A percentile compares a stretch with the other conserved stretches of the same genome.
These are phyloP conservation scores for Chlorella vulgaris DNA, from an alignment of 139 green algal species.

Conservation along the genomic window DNA sequence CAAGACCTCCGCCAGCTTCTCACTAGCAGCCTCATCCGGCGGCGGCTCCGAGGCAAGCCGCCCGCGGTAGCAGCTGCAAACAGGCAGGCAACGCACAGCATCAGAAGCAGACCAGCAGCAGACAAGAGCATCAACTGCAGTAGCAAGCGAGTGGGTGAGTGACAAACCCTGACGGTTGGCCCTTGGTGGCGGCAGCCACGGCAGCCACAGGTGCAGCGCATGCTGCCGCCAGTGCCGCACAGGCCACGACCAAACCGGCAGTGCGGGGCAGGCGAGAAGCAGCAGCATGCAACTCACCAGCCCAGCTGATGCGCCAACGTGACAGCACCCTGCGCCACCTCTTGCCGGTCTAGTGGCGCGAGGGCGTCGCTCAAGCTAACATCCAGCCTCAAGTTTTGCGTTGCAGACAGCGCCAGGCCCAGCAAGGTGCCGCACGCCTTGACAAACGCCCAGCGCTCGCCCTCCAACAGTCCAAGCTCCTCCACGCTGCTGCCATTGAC, in stretches of 20 bases:
- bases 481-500: too few relatives aligned
- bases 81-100: neutral
- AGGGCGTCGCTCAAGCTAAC: constrained; percentile 11
- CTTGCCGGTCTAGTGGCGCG: constrained; percentile 17
- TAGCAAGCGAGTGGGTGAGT: neutral
- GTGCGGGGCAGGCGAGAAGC: neutral
- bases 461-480: constrained; percentile 15
- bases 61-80: constrained; percentile 28
- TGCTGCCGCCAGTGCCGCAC: neutral
- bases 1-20: constrained; percentile 7
- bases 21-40: neutral
- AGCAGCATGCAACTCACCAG: constrained; percentile 8
- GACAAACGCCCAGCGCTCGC: constrained; percentile 17
- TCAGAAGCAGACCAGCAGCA: neutral
- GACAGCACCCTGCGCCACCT: constrained; percentile 19
- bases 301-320: constrained; percentile 30
- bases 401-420: constrained; percentile 14
- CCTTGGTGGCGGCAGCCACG: neutral
- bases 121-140: neutral
- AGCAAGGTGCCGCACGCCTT: constrained; percentile 8
- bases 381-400: constrained; percentile 21
- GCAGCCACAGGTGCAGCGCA: neutral
- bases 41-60: constrained; percentile 11
- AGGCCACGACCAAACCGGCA: neutral
- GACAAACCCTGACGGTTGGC: neutral